Conservation (phyloP, 139 green algal genomes). For the Closterium sp. region DNA sequence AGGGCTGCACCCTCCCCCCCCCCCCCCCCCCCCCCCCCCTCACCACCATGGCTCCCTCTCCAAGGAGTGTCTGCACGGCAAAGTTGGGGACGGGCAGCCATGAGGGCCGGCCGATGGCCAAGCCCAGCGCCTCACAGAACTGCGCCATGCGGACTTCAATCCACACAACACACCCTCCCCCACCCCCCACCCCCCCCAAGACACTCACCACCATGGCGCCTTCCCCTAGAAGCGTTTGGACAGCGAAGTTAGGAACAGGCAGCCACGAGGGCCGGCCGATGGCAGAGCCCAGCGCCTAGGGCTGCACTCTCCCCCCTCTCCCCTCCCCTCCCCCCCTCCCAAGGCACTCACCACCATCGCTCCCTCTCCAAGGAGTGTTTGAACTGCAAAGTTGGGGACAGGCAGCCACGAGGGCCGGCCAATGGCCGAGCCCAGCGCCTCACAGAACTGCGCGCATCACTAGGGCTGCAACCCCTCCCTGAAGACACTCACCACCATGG, state of each 20-base stretch:
- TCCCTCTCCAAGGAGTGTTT: no score
- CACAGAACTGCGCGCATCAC: no score
- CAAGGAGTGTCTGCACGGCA: constrained; percentile 74
- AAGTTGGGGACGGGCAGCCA: constrained; percentile 79
- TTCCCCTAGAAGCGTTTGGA: constrained; percentile 85
- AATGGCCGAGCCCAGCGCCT: neutral
- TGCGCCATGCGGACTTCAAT: no score
- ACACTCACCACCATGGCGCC: constrained; percentile 57
- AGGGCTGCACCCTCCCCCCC: no score
- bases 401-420: no score
- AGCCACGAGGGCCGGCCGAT: constrained; percentile 66
- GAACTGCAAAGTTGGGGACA: no score
- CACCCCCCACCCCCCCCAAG: neutral
- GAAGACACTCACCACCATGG: constrained; percentile 17
- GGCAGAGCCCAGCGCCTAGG: no score
- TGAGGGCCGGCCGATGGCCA: neutral
- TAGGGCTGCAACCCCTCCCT: neutral
- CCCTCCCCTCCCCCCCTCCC: constrained; percentile 66
- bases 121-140: no score
- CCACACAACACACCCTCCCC: no score
- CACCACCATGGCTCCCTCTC: constrained; percentile 71
- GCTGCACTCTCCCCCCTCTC: no score
- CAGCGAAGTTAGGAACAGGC: constrained; percentile 66
- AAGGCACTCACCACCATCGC: neutral
- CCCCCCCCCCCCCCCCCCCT: no score